Percentiles rank a stretch among this genome's conserved stretches.
phyloP scores from a whole-genome alignment of 2,329 filamentous ascomycete species.

The Cladophialophora immunda region DNA sequence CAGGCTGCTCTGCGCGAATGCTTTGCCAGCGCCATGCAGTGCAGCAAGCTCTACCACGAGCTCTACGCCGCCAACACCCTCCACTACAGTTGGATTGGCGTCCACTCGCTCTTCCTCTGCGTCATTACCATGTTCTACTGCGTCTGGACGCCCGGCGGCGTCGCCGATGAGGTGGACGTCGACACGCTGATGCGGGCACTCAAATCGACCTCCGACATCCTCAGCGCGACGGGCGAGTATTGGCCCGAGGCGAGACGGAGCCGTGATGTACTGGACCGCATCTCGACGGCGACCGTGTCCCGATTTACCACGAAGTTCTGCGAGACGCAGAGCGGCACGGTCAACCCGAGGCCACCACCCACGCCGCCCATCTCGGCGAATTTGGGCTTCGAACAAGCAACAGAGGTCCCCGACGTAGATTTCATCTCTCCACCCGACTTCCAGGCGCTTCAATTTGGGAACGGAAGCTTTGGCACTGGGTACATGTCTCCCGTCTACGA shows the following conservation, averaged over 20 bases:
- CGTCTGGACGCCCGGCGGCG: slow-evolving; percentile 1
- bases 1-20: slow-evolving; percentile 11
- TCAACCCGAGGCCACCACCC: background rate
- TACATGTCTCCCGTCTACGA: background rate
- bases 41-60: slow-evolving; percentile 11
- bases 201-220: slow-evolving; percentile 11
- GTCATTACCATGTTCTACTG: slow-evolving; percentile 22
- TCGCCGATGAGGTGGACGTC: slow-evolving; percentile 9
- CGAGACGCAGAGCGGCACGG: background rate
- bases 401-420: background rate
- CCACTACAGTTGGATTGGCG: slow-evolving; percentile 15
- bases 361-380: background rate
- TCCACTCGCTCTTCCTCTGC: slow-evolving; percentile 15
- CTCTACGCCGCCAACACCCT: slow-evolving; percentile 10
- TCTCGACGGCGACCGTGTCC: slow-evolving; percentile 6
- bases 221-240: slow-evolving; percentile 13
- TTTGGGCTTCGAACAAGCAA: background rate
- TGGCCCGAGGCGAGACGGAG: slow-evolving; percentile 16
- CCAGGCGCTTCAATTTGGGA: background rate
- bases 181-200: background rate
- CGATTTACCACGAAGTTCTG: background rate
- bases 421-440: background rate
- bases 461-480: background rate
- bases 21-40: slow-evolving; percentile 11
- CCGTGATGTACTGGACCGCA: slow-evolving; percentile 11